A percentile compares a stretch with the other conserved stretches of the same genome.
Evolutionary conservation across 2,329 filamentous ascomycete species (phyloP).

Genomic region (Lanzia echinophila): DNA sequence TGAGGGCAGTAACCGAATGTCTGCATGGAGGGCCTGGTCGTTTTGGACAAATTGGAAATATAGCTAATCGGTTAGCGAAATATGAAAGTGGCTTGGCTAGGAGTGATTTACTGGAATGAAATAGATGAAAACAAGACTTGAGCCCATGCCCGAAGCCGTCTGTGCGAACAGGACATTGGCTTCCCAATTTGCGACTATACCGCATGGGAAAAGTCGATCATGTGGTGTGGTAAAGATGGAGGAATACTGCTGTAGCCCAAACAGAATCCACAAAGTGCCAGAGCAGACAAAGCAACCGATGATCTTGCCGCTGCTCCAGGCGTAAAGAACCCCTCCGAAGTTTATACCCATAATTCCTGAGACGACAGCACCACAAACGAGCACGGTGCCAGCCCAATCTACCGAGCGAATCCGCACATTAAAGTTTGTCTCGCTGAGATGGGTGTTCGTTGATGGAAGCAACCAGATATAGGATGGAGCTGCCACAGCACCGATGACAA

Average conservation of each 20-base stretch:
- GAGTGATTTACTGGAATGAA: slow-evolving; percentile 28
- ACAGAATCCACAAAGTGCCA: slow-evolving; percentile 29
- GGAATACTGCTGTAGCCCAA: slow-evolving; percentile 23
- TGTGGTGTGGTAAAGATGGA: slow-evolving; percentile 21
- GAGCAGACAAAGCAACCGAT: slow-evolving; percentile 38
- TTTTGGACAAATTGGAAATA: slow-evolving; percentile 41
- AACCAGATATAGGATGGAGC: slow-evolving; percentile 13
- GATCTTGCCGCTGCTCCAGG: slow-evolving; percentile 24
- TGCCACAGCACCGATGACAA: slow-evolving; percentile 29
- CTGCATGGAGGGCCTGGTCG: slow-evolving; percentile 38
- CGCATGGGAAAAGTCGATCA: slow-evolving; percentile 25
- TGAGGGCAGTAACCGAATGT: slow-evolving; percentile 28
- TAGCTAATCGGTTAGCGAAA: neutral
- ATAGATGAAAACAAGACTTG: slow-evolving; percentile 36
- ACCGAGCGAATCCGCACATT: slow-evolving; percentile 1
- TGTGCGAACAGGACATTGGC: slow-evolving; percentile 31
- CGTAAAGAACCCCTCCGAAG: slow-evolving; percentile 28
- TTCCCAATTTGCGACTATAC: slow-evolving; percentile 31
- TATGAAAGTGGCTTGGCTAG: neutral
- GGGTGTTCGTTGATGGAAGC: slow-evolving; percentile 2
- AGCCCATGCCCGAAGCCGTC: slow-evolving; percentile 31
- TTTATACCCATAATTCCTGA: slow-evolving; percentile 31
- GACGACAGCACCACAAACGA: slow-evolving; percentile 31
- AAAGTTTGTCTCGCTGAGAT: neutral
- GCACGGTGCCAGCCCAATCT: slow-evolving; percentile 21